Evolutionary conservation across 1,284 basidiomycete species (phyloP).

Genomic region (Cystobasidium sp.): DNA sequence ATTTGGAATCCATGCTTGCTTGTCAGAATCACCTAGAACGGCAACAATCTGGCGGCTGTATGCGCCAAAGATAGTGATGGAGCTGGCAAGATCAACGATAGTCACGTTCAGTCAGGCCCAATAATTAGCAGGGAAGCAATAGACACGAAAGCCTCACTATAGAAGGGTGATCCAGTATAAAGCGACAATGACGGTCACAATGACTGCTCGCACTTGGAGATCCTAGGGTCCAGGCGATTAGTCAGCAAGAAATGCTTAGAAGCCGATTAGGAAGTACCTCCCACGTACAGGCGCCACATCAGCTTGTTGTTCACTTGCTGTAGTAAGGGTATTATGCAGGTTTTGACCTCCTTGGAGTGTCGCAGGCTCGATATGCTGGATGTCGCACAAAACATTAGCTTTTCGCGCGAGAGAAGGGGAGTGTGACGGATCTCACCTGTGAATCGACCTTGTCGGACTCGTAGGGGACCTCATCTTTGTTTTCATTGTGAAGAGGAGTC

Average conservation of each 20-base stretch:
- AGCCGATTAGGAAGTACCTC: neutral
- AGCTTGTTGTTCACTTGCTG: constrained; percentile 10
- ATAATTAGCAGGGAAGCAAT: neutral
- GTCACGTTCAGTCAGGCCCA: neutral
- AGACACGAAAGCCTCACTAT: neutral
- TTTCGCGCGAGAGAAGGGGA: neutral
- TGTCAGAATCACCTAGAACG: constrained; percentile 18
- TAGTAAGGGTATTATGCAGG: constrained; percentile 5
- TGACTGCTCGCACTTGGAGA: constrained; percentile 20
- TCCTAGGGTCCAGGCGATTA: neutral
- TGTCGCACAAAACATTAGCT: neutral
- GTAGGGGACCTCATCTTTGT: neutral
- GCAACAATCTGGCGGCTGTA: constrained; percentile 19
- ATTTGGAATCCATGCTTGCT: constrained; percentile 25
- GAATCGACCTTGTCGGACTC: constrained; percentile 7
- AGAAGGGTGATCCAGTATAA: constrained; percentile 22
- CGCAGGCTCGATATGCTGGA: neutral
- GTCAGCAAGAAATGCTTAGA: neutral
- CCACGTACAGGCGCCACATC: constrained; percentile 10
- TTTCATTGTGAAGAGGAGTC: neutral
- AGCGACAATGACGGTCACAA: constrained; percentile 12
- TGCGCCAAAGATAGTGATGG: constrained; percentile 24
- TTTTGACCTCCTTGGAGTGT: neutral
- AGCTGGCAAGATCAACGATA: neutral
- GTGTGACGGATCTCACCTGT: neutral